A percentile compares a stretch with the other conserved stretches of the same genome.
These are phyloP conservation scores for Triticum dicoccoides DNA, from an alignment of 176 grass and related monocot species.

Conservation along the genomic window DNA sequence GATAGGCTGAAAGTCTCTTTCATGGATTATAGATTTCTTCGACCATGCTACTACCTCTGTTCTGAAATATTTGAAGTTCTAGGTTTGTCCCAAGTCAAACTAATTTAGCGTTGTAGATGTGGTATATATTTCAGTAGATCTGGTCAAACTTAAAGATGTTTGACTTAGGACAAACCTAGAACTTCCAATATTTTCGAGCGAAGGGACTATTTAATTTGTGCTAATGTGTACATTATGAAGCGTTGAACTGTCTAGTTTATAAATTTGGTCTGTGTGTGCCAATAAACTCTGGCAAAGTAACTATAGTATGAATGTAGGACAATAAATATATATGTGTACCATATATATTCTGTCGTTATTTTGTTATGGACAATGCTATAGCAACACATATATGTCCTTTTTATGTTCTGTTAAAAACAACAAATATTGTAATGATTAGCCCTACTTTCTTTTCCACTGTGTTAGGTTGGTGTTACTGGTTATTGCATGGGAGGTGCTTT, in stretches of 20 bases:
- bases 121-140: too few relatives aligned
- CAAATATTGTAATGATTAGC: background rate
- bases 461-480: conserved; percentile 89
- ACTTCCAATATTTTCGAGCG: too few relatives aligned
- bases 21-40: background rate
- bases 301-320: background rate
- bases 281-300: background rate
- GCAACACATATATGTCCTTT: background rate
- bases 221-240: background rate
- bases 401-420: background rate
- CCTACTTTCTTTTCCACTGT: background rate
- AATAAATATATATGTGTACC: background rate
- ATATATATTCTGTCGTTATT: background rate
- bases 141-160: too few relatives aligned
- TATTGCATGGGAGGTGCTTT: conserved; percentile 94
- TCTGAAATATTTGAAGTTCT: too few relatives aligned
- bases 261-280: background rate
- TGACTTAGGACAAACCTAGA: too few relatives aligned
- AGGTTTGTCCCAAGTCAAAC: too few relatives aligned
- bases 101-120: too few relatives aligned
- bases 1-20: background rate
- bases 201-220: background rate
- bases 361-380: background rate
- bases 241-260: background rate
- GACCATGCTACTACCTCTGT: background rate